Evolutionary conservation across 2,329 filamentous ascomycete genomes (phyloP), one percentile per base, ranked within the genome.

Genomic region (Ophiostoma fasciatum): DNA sequence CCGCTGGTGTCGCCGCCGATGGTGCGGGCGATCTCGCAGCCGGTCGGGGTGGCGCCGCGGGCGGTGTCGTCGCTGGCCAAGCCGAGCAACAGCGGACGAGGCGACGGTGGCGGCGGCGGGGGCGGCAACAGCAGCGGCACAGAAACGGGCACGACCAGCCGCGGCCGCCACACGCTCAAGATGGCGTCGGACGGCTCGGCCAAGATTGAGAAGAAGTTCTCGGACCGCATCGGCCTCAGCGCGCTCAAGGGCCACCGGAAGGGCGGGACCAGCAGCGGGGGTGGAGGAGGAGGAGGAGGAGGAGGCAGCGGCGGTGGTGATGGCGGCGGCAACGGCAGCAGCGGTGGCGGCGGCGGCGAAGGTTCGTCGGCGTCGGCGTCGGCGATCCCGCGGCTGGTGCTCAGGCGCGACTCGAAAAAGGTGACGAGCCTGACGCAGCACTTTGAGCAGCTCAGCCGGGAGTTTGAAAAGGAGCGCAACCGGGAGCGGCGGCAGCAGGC

Each of bases 391-490:
- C 75, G 90, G 22, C 90, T 90, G 19, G 74, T 94, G 20, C 75
- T 80, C 34, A 82, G 77, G 51, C 76, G 70, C 46, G 78, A 75
- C 45, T 70, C 78, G 35, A 74, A 82, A 4, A 82, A 81, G 48
- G 90, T 98, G 3, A 92, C 85, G 8, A 85, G 78, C n/a, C 66
- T 98, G 33, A 84, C 90, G 14, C 83, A 83, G 47, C 90, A 96
- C 54, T 96, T 98, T 51, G 92, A 98, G 56, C 87, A 96, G 54
- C 66, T 98, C 38, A 94, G 85, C 48, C 78, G 87, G 18, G 92
- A 98, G 51, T 98, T 98, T 46, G 85, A 94, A 51, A 93, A 88
- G 49, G 88, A 98, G 57, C 74, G 90, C 30, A 72, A 92, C 46
- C 78, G 82, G 33, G 88, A 96, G 54, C 74, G 82, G 45, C 79